Conservation (phyloP, 352 stramenopile genomes). For the Pythium monospermum region DNA sequence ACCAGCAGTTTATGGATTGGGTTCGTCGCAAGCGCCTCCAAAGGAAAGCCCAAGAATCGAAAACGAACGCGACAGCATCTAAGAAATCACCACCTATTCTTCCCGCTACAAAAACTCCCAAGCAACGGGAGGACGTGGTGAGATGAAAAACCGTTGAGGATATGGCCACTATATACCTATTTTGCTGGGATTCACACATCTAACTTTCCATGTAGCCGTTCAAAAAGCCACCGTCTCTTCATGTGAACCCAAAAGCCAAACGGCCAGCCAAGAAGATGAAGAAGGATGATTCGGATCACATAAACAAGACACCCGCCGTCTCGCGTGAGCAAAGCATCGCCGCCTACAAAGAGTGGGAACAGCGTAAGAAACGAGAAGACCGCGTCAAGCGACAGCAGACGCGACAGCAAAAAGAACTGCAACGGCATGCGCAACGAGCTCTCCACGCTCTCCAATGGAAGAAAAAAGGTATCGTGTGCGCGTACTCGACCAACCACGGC, state of each 20-base stretch:
- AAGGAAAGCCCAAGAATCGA: slow-evolving; percentile 2
- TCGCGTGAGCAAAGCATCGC: slow-evolving; percentile 4
- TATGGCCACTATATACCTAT: no score
- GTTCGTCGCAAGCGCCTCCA: slow-evolving; percentile 26
- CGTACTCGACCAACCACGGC: slow-evolving; percentile 49
- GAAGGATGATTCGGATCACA: background rate
- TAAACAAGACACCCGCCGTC: background rate
- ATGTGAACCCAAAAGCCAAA: slow-evolving; percentile 43
- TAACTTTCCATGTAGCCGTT: slow-evolving; percentile 8
- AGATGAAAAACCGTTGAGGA: no score
- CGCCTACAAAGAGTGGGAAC: slow-evolving; percentile 39
- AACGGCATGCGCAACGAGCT: slow-evolving; percentile 27
- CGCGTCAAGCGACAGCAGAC: slow-evolving; percentile 29
- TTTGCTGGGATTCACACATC: background rate
- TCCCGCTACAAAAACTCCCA: background rate
- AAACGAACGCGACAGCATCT: slow-evolving; percentile 12
- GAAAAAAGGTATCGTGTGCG: slow-evolving; percentile 65
- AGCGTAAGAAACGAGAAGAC: slow-evolving; percentile 42
- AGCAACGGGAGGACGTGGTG: background rate
- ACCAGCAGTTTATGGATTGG: slow-evolving; percentile 38
- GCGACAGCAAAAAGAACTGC: slow-evolving; percentile 20
- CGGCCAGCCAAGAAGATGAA: background rate
- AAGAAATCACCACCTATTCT: slow-evolving; percentile 1
- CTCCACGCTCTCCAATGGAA: slow-evolving; percentile 46
- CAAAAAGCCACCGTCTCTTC: slow-evolving; percentile 39